Conservation (phyloP, 208 protist genomes). For the Crithidia bombi region DNA sequence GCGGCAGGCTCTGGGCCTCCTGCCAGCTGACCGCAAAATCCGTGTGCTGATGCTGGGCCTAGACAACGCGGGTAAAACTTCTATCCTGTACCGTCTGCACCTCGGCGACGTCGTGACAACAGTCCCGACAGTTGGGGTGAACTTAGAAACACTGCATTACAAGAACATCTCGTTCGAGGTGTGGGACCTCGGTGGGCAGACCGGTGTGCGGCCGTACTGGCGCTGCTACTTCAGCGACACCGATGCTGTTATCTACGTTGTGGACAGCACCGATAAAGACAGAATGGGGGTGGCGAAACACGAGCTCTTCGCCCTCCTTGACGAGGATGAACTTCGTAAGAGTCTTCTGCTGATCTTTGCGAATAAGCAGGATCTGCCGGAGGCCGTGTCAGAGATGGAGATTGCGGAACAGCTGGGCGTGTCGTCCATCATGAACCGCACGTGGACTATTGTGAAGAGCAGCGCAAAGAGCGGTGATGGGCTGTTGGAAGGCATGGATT, state of each 20-base stretch:
- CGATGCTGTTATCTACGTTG: conserved; percentile 94
- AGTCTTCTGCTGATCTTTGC: conserved; percentile 94
- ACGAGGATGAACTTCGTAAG: conserved; percentile 89
- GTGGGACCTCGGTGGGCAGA: conserved; percentile 98
- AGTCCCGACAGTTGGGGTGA: conserved; percentile 98
- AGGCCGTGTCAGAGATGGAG: conserved; percentile 68
- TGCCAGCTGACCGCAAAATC: conserved; percentile 88
- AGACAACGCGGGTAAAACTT: conserved; percentile 98
- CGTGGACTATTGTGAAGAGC: conserved; percentile 95
- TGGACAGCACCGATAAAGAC: conserved; percentile 94
- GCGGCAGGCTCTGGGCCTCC: conserved; percentile 50
- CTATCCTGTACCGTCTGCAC: conserved; percentile 98
- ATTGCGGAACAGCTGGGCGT: conserved; percentile 83
- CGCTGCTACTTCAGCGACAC: conserved; percentile 97
- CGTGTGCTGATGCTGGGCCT: conserved; percentile 95
- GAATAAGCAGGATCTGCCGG: conserved; percentile 96
- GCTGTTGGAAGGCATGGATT: conserved; percentile 94
- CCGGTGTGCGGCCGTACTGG: conserved; percentile 97
- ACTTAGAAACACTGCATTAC: conserved; percentile 97
- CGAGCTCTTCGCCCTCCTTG: conserved; percentile 84
- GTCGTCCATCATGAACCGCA: conserved; percentile 81
- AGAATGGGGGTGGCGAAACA: conserved; percentile 91
- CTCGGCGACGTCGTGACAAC: conserved; percentile 97
- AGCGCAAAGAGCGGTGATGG: conserved; percentile 94
- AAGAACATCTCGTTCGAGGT: conserved; percentile 98